A percentile compares a stretch with the other conserved stretches of the same genome.
phyloP scores from a whole-genome alignment of 2,329 filamentous ascomycete species.

The Diaporthe citriasiana region DNA sequence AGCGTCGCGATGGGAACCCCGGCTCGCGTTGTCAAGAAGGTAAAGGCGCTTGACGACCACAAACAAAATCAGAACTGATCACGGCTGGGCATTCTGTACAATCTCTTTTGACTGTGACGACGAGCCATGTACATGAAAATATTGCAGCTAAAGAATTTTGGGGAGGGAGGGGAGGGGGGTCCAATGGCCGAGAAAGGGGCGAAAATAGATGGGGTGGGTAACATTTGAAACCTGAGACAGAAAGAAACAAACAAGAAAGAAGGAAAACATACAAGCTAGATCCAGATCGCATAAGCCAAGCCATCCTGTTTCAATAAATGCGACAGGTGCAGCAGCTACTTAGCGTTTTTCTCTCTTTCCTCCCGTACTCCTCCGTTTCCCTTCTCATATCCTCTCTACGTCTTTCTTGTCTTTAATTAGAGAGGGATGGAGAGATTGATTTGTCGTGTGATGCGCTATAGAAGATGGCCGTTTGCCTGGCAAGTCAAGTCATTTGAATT shows the following conservation, averaged over 20 bases:
- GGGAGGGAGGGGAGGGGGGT: no score
- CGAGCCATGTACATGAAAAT: not conserved
- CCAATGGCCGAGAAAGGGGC: not conserved
- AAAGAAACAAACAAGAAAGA: no score
- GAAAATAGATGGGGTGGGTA: not conserved
- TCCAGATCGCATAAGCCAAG: not conserved
- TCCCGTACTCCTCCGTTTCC: no score
- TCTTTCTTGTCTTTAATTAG: not conserved
- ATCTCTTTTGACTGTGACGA: not conserved
- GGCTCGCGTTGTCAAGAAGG: conserved; percentile 62
- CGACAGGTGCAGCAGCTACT: not conserved
- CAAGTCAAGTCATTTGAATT: not conserved
- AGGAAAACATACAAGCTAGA: not conserved
- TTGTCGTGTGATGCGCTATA: not conserved
- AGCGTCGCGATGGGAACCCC: conserved; percentile 63
- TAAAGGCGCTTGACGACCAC: conserved; percentile 44
- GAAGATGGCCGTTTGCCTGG: not conserved
- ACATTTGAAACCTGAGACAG: not conserved
- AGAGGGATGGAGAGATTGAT: no score
- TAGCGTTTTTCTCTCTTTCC: not conserved
- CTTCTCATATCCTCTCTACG: no score
- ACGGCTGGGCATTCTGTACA: not conserved
- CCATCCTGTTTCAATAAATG: not conserved
- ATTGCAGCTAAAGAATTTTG: not conserved
- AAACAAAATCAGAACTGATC: not conserved